Evolutionary conservation across 1,284 basidiomycete species (phyloP).

Genomic region (Chalciporus piperatoides): DNA sequence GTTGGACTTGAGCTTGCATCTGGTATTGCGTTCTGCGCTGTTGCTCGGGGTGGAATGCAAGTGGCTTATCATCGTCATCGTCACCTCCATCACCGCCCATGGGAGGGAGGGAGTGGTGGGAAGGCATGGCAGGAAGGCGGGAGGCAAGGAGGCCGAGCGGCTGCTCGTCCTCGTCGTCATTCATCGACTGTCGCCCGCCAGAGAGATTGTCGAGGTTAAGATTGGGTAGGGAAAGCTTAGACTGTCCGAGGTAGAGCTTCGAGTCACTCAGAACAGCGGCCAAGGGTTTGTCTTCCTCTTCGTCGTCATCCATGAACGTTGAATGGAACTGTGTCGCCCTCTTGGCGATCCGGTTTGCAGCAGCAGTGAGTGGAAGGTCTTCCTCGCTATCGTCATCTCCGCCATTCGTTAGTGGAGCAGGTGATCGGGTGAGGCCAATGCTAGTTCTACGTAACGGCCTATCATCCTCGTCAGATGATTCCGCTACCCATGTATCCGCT

Average conservation of each 20-base stretch:
- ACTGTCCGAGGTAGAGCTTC: conserved; percentile 45
- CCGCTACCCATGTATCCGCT: conserved; percentile 52
- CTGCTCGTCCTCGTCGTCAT: conserved; percentile 56
- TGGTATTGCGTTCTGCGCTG: conserved; percentile 71
- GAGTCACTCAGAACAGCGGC: conserved; percentile 56
- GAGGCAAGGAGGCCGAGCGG: conserved; percentile 55
- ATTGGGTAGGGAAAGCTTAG: conserved; percentile 45
- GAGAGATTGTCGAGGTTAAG: conserved; percentile 42
- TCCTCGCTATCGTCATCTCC: conserved; percentile 62
- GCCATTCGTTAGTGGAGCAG: conserved; percentile 14
- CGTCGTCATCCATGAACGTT: conserved; percentile 25
- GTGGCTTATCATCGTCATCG: conserved; percentile 49
- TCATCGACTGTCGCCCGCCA: conserved; percentile 24
- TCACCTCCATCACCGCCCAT: conserved; percentile 30
- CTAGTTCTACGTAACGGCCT: conserved; percentile 52
- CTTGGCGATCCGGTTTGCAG: conserved; percentile 38
- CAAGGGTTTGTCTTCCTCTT: conserved; percentile 70
- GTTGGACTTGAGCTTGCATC: conserved; percentile 55
- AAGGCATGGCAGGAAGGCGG: conserved; percentile 24
- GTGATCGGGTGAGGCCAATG: conserved; percentile 39
- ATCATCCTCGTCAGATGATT: conserved; percentile 54
- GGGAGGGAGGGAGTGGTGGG: conserved; percentile 25
- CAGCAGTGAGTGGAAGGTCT: conserved; percentile 67
- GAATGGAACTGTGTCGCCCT: conserved; percentile 23
- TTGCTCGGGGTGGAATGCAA: conserved; percentile 75